phyloP scores from a whole-genome alignment of 2,329 filamentous ascomycete genomes.

The Emmonsiellopsis sp. region DNA sequence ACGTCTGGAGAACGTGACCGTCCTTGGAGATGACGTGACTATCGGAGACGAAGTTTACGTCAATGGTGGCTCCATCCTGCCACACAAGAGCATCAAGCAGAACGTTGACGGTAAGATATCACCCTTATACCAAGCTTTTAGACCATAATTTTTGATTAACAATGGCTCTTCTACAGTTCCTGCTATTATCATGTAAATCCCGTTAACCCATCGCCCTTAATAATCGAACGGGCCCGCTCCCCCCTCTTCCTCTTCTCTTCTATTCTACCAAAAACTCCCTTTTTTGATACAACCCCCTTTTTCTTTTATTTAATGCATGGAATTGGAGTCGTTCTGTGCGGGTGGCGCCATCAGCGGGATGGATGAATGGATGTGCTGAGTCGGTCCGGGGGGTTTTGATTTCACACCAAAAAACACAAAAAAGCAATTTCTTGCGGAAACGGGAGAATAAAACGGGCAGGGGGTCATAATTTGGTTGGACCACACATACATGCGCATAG shows the following conservation, averaged over 20 bases:
- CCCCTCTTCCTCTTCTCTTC: background rate
- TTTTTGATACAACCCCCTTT: background rate
- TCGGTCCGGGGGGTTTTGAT: too few species aligned
- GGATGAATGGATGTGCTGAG: background rate
- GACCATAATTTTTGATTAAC: slow-evolving; percentile 4
- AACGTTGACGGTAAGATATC: slow-evolving; percentile 69
- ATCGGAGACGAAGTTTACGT: slow-evolving; percentile 98
- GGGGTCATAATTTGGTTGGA: too few species aligned
- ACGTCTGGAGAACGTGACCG: slow-evolving; percentile 93
- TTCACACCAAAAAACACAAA: too few species aligned
- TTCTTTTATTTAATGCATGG: background rate
- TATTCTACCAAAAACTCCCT: background rate
- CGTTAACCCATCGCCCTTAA: slow-evolving; percentile 1
- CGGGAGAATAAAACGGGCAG: too few species aligned
- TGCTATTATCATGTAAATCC: slow-evolving; percentile 40
- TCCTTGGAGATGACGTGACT: slow-evolving; percentile 92
- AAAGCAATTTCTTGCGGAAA: too few species aligned
- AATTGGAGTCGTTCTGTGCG: background rate
- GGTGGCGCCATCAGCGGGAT: too few species aligned
- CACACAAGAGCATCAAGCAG: slow-evolving; percentile 97
- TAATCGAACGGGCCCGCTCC: background rate
- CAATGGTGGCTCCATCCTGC: slow-evolving; percentile 89
- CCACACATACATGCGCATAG: too few species aligned
- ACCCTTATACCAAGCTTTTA: background rate
- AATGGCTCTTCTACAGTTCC: slow-evolving; percentile 25